These are phyloP conservation scores for Umbellularia californica DNA, from an alignment of 164 flowering plant genomes.

Conservation along the genomic window DNA sequence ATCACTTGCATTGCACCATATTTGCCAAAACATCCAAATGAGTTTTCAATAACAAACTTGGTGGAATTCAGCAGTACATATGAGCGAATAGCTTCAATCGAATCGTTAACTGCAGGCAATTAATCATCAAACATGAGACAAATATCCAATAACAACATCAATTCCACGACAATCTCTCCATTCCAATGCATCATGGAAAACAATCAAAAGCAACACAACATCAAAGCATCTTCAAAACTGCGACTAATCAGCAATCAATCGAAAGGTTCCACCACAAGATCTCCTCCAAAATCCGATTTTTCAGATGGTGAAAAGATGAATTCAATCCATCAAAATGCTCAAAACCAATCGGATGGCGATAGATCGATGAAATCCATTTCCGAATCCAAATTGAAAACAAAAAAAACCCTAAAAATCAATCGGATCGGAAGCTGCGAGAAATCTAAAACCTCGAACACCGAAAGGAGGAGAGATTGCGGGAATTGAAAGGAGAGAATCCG, in stretches of 20 bases:
- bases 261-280: background rate
- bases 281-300: background rate
- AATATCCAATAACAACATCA: background rate
- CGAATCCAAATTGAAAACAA: background rate
- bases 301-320: background rate
- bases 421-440: background rate
- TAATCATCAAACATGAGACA: background rate
- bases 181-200: background rate
- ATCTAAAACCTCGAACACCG: background rate
- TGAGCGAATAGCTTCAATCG: background rate
- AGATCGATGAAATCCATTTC: background rate
- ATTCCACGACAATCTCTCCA: background rate
- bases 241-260: background rate
- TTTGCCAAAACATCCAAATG: background rate
- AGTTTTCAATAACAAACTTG: background rate
- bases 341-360: background rate
- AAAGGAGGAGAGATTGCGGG: background rate
- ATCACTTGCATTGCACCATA: slow-evolving; percentile 4
- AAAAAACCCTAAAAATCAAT: background rate
- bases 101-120: background rate
- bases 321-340: background rate
- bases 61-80: background rate
- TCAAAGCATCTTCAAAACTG: background rate
- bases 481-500: background rate
- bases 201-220: too few species aligned